Evolutionary conservation across 1,139 yeast genomes (phyloP).

Genomic region (Kurtzmaniella quercitrusa): DNA sequence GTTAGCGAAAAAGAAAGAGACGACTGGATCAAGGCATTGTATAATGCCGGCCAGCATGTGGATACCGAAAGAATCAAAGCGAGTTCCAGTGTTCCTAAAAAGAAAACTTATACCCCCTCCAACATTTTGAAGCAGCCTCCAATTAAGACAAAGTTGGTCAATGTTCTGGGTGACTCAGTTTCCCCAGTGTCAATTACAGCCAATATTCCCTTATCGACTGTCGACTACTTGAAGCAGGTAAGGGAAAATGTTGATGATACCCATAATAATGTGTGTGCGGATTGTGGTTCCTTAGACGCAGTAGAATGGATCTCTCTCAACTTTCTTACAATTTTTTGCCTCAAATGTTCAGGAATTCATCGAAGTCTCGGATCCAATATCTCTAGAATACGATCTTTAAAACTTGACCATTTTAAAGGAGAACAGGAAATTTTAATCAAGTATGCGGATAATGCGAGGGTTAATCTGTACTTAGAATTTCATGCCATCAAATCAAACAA

Average conservation of each 20-base stretch:
- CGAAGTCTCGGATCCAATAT: constrained; percentile 50
- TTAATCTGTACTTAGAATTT: constrained; percentile 37
- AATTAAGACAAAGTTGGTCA: constrained; percentile 2
- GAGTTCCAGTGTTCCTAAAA: not conserved
- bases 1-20: constrained; percentile 64
- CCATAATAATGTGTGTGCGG: constrained; percentile 68
- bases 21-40: constrained; percentile 62
- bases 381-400: constrained; percentile 47
- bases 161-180: constrained; percentile 12
- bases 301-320: constrained; percentile 92
- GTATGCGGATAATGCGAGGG: constrained; percentile 36
- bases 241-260: constrained; percentile 33
- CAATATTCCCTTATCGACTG: constrained; percentile 16
- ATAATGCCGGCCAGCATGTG: constrained; percentile 46
- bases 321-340: constrained; percentile 68
- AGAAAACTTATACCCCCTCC: not conserved
- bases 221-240: constrained; percentile 40
- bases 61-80: constrained; percentile 24
- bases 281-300: constrained; percentile 60
- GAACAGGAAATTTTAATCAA: constrained; percentile 39
- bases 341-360: constrained; percentile 70
- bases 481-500: constrained; percentile 4
- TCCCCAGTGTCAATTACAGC: constrained; percentile 38
- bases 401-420: constrained; percentile 44
- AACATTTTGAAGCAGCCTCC: constrained; percentile 1